Conservation (phyloP, 345 rosid genomes). For the Citrus sp. region DNA sequence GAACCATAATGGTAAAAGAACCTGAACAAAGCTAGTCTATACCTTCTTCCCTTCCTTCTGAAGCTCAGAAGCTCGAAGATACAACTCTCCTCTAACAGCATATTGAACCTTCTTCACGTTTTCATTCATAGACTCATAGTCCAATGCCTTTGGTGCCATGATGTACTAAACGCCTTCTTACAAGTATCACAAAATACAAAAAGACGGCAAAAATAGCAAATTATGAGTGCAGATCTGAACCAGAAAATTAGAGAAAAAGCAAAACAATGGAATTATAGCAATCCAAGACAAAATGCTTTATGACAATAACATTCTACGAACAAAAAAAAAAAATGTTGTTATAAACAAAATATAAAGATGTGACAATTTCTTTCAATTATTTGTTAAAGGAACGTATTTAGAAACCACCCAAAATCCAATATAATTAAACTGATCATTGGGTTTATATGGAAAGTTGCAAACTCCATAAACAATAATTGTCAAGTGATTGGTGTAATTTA, state of each 20-base stretch:
- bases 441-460: neutral
- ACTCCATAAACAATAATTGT: neutral
- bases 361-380: neutral
- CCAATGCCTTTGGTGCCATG: constrained; percentile 73
- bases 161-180: constrained; percentile 15
- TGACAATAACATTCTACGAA: neutral
- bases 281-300: neutral
- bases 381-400: neutral
- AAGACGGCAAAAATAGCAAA: neutral
- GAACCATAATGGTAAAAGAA: neutral
- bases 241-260: constrained; percentile 7
- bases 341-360: neutral
- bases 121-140: constrained; percentile 73
- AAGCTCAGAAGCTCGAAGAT: constrained; percentile 99
- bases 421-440: neutral
- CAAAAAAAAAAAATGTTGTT: neutral
- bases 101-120: constrained; percentile 95
- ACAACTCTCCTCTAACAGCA: constrained; percentile 94
- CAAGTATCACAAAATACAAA: constrained; percentile 5
- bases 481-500: neutral
- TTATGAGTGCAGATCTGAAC: neutral
- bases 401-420: neutral
- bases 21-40: neutral
- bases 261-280: neutral
- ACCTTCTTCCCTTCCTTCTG: constrained; percentile 99